Evolutionary conservation across 805 yeast species (phyloP).

Genomic region (Ogataea allantospora): DNA sequence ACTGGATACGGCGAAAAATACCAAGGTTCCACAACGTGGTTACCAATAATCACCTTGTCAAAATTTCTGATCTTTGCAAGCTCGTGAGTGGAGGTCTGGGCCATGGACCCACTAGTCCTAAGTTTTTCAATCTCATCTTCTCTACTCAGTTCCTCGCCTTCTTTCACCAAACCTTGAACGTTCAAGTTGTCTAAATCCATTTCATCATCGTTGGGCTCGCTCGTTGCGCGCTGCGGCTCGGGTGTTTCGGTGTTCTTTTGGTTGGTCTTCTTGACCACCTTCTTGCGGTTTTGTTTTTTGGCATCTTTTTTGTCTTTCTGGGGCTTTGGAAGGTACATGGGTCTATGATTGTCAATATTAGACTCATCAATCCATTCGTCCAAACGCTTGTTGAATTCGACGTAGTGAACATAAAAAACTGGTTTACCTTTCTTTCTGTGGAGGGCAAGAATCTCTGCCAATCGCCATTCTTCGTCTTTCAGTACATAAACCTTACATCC

Average conservation of each 20-base stretch:
- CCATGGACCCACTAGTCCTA: constrained; percentile 96
- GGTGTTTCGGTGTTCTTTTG: constrained; percentile 12
- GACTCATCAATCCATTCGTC: constrained; percentile 89
- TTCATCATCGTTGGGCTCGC: constrained; percentile 48
- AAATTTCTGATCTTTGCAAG: constrained; percentile 89
- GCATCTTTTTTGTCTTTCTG: constrained; percentile 32
- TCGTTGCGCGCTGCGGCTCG: constrained; percentile 9
- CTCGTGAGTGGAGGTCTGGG: constrained; percentile 77
- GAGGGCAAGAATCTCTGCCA: constrained; percentile 82
- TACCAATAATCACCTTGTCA: constrained; percentile 76
- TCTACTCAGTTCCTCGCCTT: constrained; percentile 71
- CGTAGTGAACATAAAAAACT: constrained; percentile 90
- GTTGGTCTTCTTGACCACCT: constrained; percentile 16
- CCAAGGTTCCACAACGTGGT: constrained; percentile 96
- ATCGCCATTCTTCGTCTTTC: constrained; percentile 75
- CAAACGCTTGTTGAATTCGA: constrained; percentile 89
- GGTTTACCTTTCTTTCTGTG: constrained; percentile 73
- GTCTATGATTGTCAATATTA: constrained; percentile 68
- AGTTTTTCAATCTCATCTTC: constrained; percentile 92
- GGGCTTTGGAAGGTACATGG: constrained; percentile 69
- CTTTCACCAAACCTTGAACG: constrained; percentile 71
- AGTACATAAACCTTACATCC: constrained; percentile 83
- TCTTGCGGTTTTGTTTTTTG: constrained; percentile 32
- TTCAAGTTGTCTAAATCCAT: constrained; percentile 83
- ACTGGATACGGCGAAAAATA: constrained; percentile 96